phyloP scores from a whole-genome alignment of 768 basidiomycete species.

The Baorangia bicolor region DNA sequence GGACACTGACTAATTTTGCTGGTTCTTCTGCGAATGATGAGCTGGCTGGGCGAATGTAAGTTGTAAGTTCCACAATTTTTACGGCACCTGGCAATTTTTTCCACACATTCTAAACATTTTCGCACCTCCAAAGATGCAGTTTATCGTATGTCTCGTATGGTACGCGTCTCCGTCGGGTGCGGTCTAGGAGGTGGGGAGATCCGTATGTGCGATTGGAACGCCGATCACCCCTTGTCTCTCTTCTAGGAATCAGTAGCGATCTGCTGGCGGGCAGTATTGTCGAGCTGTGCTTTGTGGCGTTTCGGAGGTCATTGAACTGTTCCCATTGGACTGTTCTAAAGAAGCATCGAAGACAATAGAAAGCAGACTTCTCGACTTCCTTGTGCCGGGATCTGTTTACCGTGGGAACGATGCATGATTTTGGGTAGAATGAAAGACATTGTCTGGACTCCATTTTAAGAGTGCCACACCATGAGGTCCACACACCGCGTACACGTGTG shows the following conservation, averaged over 20 bases:
- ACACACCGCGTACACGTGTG: conserved; percentile 17
- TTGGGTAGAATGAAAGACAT: conserved; percentile 7
- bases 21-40: conserved; percentile 13
- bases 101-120: background rate
- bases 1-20: conserved; percentile 16
- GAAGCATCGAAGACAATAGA: conserved; percentile 19
- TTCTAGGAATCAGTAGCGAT: background rate
- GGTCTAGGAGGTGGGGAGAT: background rate
- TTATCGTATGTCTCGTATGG: background rate
- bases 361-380: conserved; percentile 20
- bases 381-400: conserved; percentile 13
- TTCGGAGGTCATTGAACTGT: background rate
- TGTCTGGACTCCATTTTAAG: background rate
- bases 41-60: conserved; percentile 2
- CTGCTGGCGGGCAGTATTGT: background rate
- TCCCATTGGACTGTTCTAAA: conserved; percentile 6
- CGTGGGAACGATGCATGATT: conserved; percentile 11
- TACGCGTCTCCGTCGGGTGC: background rate
- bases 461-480: conserved; percentile 15
- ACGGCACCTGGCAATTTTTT: conserved; percentile 18
- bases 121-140: background rate
- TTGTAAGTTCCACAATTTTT: conserved; percentile 11
- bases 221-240: background rate
- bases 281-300: conserved; percentile 28
- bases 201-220: background rate